phyloP scores from a whole-genome alignment of 345 rosid genomes.

The Microthlaspi erraticum region DNA sequence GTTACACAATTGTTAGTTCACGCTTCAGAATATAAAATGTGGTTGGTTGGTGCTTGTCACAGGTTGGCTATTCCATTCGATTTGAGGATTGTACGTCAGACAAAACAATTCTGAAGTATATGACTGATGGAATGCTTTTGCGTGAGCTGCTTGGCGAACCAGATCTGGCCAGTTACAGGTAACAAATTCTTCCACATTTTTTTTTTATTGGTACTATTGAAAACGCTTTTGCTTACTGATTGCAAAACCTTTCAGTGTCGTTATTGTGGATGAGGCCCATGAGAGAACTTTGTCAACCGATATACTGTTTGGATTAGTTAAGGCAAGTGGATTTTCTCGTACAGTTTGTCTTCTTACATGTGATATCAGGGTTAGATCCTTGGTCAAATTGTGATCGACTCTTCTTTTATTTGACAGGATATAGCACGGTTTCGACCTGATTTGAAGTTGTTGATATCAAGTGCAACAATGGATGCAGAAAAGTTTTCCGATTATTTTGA shows the following conservation, averaged over 20 bases:
- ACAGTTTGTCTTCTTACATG: conserved; percentile 13
- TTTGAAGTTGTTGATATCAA: conserved; percentile 87
- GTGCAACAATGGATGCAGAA: conserved; percentile 98
- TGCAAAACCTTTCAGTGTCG: conserved; percentile 61
- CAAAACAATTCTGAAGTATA: conserved; percentile 86
- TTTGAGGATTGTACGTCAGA: conserved; percentile 99
- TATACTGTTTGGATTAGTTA: conserved; percentile 90
- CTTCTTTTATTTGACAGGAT: conserved; percentile 57
- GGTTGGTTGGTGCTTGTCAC: conserved; percentile 32
- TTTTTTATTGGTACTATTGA: not conserved
- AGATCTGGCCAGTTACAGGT: conserved; percentile 91
- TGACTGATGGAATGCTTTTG: conserved; percentile 98
- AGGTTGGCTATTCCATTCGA: conserved; percentile 97
- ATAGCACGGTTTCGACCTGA: conserved; percentile 85
- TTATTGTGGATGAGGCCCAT: conserved; percentile 99
- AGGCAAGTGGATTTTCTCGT: conserved; percentile 56
- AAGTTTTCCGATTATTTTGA: conserved; percentile 97
- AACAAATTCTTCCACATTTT: conserved; percentile 8
- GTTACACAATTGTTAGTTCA: not conserved
- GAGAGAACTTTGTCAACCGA: conserved; percentile 99
- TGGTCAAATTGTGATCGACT: conserved; percentile 26
- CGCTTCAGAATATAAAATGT: conserved; percentile 17
- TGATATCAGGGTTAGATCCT: conserved; percentile 23
- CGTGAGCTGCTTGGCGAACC: conserved; percentile 97
- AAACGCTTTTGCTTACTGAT: conserved; percentile 30